phyloP scores from a whole-genome alignment of 2,329 filamentous ascomycete species.

The Fusarium sp. region DNA sequence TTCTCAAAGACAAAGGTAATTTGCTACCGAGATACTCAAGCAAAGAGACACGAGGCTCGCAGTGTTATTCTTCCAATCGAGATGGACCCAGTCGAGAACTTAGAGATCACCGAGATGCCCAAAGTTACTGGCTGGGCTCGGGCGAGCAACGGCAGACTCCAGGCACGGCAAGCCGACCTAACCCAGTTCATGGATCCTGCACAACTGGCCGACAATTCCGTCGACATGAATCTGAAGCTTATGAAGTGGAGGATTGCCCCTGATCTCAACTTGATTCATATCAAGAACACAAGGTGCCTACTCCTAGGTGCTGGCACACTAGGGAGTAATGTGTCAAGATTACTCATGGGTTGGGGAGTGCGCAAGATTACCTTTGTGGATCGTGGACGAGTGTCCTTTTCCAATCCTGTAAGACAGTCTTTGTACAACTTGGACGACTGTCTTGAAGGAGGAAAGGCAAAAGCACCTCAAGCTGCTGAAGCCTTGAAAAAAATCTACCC shows the following conservation, averaged over 20 bases:
- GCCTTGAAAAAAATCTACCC: constrained; percentile 89
- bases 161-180: constrained; percentile 82
- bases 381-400: constrained; percentile 92
- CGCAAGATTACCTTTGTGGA: constrained; percentile 96
- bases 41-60: constrained; percentile 80
- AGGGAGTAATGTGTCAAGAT: constrained; percentile 92
- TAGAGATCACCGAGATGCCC: constrained; percentile 71
- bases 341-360: constrained; percentile 95
- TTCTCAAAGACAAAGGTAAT: constrained; percentile 84
- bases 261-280: constrained; percentile 84
- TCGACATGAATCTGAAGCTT: constrained; percentile 95
- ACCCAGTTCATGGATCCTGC: constrained; percentile 94
- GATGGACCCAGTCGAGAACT: constrained; percentile 62
- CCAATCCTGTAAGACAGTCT: constrained; percentile 95
- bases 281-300: constrained; percentile 91
- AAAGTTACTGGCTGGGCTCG: constrained; percentile 97
- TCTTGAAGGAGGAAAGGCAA: constrained; percentile 83
- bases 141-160: constrained; percentile 81
- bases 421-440: constrained; percentile 94
- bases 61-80: constrained; percentile 81
- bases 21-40: constrained; percentile 88
- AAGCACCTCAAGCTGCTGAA: constrained; percentile 84
- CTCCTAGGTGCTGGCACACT: constrained; percentile 92
- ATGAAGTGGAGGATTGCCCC: constrained; percentile 99
- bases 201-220: constrained; percentile 89